Percentiles rank a stretch among this genome's conserved stretches.
Evolutionary conservation across 2,329 filamentous ascomycete species (phyloP).

Genomic region (Emergomyces pasteurianus): DNA sequence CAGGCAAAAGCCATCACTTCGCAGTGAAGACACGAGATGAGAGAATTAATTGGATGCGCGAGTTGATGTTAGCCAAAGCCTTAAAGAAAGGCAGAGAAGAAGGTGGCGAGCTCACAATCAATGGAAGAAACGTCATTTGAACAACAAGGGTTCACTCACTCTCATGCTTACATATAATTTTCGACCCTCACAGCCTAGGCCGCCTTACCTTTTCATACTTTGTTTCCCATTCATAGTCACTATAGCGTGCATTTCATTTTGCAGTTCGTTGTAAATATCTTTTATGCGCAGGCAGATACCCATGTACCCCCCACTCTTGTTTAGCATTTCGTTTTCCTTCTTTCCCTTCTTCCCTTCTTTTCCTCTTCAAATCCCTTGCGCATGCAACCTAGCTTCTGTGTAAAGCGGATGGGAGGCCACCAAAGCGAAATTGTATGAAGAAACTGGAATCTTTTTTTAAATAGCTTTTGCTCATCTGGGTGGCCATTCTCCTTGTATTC

Average conservation of each 20-base stretch:
- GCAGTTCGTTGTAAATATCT: neutral
- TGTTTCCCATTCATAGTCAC: neutral
- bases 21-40: slow-evolving; percentile 78
- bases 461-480: neutral
- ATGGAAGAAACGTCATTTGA: slow-evolving; percentile 20
- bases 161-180: neutral
- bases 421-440: neutral
- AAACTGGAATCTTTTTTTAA: neutral
- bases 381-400: neutral
- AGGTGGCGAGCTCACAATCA: slow-evolving; percentile 19
- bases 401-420: neutral
- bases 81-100: slow-evolving; percentile 21
- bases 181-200: neutral
- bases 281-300: neutral
- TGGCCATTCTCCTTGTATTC: neutral
- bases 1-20: slow-evolving; percentile 82
- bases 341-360: neutral
- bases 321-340: neutral
- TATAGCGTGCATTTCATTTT: neutral
- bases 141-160: neutral
- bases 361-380: neutral
- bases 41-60: slow-evolving; percentile 72
- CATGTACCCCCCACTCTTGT: neutral
- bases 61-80: slow-evolving; percentile 36
- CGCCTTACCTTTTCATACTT: neutral